These are phyloP conservation scores for Ceratocystis lukuohia DNA, from an alignment of 2,329 filamentous ascomycete species.

Conservation along the genomic window DNA sequence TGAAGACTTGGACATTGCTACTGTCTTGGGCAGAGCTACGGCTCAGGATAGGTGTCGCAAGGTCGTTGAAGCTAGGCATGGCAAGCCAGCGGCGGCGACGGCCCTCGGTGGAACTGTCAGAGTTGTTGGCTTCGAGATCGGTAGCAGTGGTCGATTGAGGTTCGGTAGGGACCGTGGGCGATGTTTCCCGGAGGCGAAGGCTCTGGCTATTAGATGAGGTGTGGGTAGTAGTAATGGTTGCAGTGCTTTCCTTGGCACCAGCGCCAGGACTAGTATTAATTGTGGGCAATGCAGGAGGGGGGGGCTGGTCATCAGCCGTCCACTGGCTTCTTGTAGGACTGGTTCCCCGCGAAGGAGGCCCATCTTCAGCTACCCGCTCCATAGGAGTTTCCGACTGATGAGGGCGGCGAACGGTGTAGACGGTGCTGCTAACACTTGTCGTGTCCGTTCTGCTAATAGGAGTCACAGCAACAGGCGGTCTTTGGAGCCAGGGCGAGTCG, in stretches of 20 bases:
- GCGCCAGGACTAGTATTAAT: not conserved
- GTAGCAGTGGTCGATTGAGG: not conserved
- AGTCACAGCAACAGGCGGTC: constrained; percentile 42
- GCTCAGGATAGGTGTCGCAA: constrained; percentile 23
- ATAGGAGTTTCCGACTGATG: constrained; percentile 37
- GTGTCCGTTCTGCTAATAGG: constrained; percentile 50
- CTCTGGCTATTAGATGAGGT: not conserved
- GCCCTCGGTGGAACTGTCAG: not conserved
- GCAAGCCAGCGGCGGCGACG: constrained; percentile 5
- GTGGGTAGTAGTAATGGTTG: not conserved
- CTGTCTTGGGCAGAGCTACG: constrained; percentile 22
- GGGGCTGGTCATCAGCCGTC: not conserved
- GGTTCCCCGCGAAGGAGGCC: constrained; percentile 5
- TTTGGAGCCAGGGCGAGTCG: constrained; percentile 38
- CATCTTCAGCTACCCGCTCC: constrained; percentile 16
- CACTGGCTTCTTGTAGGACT: constrained; percentile 19
- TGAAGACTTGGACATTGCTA: constrained; percentile 4
- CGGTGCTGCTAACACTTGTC: constrained; percentile 49
- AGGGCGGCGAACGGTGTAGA: constrained; percentile 50
- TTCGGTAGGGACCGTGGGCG: not conserved
- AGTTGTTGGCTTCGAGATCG: constrained; percentile 18
- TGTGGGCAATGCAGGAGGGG: not conserved
- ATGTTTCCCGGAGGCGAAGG: not conserved
- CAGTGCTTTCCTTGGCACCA: constrained; percentile 1
- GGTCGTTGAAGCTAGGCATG: constrained; percentile 25